Percentiles rank a stretch among this genome's conserved stretches.
Evolutionary conservation across 2,329 filamentous ascomycete genomes (phyloP).

Genomic region (Claviceps fusiformis): DNA sequence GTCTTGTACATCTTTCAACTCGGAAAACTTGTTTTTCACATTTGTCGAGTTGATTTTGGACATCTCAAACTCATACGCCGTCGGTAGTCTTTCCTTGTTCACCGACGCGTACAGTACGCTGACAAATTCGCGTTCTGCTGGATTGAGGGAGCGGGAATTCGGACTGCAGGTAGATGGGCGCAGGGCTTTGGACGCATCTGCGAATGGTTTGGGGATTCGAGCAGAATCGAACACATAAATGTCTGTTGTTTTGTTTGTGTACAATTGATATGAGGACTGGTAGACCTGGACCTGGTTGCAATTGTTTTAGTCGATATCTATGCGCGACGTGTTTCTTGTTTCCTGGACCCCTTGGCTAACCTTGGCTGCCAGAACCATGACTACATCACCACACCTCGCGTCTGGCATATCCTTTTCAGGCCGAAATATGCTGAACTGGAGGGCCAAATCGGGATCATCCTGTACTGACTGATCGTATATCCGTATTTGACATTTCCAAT

Average conservation of each 20-base stretch:
- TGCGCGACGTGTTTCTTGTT: not conserved
- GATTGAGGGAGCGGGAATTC: conserved; percentile 11
- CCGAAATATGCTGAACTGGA: conserved; percentile 49
- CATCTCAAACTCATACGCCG: conserved; percentile 26
- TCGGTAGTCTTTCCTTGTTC: conserved; percentile 30
- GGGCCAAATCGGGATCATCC: conserved; percentile 20
- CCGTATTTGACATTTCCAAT: conserved; percentile 46
- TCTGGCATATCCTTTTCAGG: conserved; percentile 33
- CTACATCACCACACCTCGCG: conserved; percentile 25
- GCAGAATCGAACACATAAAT: conserved; percentile 29
- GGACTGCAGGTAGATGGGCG: conserved; percentile 7
- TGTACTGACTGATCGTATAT: conserved; percentile 46
- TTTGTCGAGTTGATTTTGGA: conserved; percentile 26
- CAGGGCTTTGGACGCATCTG: conserved; percentile 21
- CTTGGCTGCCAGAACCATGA: conserved; percentile 38
- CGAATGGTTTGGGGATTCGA: conserved; percentile 21
- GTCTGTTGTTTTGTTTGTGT: conserved; percentile 28
- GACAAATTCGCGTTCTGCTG: conserved; percentile 29
- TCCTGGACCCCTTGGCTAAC: conserved; percentile 20
- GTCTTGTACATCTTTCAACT: conserved; percentile 49
- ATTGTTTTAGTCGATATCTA: conserved; percentile 1
- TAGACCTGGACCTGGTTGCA: conserved; percentile 27
- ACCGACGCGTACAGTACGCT: conserved; percentile 31
- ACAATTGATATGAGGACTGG: conserved; percentile 24
- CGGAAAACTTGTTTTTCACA: conserved; percentile 42